Evolutionary conservation across 1,139 yeast species (phyloP), one percentile per base, ranked within the genome.

Genomic region (Nadsonia starkeyi-henricii): DNA sequence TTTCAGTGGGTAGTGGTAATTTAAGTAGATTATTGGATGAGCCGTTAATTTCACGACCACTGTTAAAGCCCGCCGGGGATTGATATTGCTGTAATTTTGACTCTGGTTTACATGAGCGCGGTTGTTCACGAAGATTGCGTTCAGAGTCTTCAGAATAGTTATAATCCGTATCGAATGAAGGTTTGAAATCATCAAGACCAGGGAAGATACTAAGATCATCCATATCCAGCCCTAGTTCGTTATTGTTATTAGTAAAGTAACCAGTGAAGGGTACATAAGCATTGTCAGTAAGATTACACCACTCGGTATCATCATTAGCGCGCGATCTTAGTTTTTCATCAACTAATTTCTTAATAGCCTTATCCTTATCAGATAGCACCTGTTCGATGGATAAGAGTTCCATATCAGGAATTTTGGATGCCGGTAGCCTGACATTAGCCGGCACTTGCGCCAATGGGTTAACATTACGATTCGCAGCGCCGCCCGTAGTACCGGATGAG

Each of bases 341-440:
- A 46, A 91, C 95, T 13, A 86, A 93, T 50, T 80, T 75, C 55
- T 79, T 79, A 54, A 89, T 81, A 18, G 88, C 82, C 50, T 75
- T 79, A 55, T 86, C 83, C 66, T 88, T 86, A 54, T 81, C 93
- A 49, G 76, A 72, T 52, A 85, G 68, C 21, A 86, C 80, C 48
- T 78, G 74, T 47, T 85, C 85, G 21, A 89, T 89, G 4, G 95
- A 85, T 41, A 84, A 80, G 56, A 89, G 72, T 48, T 86, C 95
- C 75, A 89, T 75, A 65, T 89, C 96, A 13, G 97, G 96, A 57
- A 89, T 84, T 67, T 88, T 85, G 2, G 95, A 83, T 28, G 93
- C 83, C 12, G 96, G 94, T 43, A 86, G 67, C 56, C 85, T 83
- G 58, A 85, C 94, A 66, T 85, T 85, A 9, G 94, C 89, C 60